Evolutionary conservation across 1,284 basidiomycete species (phyloP).

Genomic region (Anthracocystis walkeri): DNA sequence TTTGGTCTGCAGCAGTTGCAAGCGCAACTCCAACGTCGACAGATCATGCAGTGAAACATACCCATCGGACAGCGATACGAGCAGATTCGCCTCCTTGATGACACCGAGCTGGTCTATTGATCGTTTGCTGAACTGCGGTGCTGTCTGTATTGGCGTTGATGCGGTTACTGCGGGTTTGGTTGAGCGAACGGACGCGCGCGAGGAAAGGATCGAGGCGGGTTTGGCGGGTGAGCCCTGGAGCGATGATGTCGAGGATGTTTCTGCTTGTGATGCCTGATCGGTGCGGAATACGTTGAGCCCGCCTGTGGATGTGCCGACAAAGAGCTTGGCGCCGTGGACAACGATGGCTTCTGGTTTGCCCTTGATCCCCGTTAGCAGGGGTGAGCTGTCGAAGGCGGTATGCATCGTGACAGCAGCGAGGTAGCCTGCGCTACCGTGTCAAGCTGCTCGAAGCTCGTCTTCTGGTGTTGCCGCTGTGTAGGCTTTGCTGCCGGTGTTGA

Average conservation of each 20-base stretch:
- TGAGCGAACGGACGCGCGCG: constrained; percentile 7
- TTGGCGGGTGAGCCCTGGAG: constrained; percentile 27
- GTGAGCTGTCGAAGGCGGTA: constrained; percentile 50
- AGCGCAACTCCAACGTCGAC: constrained; percentile 75
- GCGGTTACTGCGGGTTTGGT: constrained; percentile 4
- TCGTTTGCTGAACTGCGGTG: constrained; percentile 73
- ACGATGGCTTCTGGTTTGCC: constrained; percentile 47
- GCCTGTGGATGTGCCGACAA: constrained; percentile 55
- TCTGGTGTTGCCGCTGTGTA: too few species aligned
- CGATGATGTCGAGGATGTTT: constrained; percentile 12
- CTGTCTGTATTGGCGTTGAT: constrained; percentile 29
- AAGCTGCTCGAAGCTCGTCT: not conserved
- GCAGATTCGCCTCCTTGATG: constrained; percentile 82
- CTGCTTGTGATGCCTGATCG: constrained; percentile 10
- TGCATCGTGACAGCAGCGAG: constrained; percentile 31
- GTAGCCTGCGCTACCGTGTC: not conserved
- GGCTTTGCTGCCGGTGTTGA: too few species aligned
- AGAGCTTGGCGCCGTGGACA: constrained; percentile 56
- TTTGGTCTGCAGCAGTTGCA: constrained; percentile 74
- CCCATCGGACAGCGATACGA: constrained; percentile 84
- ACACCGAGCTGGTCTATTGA: constrained; percentile 88
- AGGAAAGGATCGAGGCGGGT: constrained; percentile 26
- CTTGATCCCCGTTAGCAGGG: constrained; percentile 46
- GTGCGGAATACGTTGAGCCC: constrained; percentile 40
- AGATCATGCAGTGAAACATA: constrained; percentile 73